Base-by-base conservation (phyloP, 805 yeast genomes). In the Kockiozyma suomiensis region DNA sequence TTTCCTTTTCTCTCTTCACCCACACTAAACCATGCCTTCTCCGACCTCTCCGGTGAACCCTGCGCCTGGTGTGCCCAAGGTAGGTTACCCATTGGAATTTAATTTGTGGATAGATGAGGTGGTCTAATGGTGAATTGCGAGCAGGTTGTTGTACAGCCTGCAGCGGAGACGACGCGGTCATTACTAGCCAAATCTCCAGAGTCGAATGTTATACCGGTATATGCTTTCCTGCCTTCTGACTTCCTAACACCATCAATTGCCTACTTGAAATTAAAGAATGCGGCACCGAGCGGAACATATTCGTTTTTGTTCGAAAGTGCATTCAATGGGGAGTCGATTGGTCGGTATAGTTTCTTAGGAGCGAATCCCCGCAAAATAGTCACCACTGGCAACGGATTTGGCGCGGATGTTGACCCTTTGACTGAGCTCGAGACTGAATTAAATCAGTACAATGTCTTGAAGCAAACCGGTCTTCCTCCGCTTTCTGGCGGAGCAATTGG, bases 401-500 rank as follows among this genome's bases (percentile, higher is more conserved):
- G 81, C 15, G 77, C 79, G 1, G 88, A 87, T 66, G 83, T 83
- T 26, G 99, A 94, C 74, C 99, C 99, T 0, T 79, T 94, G 61
- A 73, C 75, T 1, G 70, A 87, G 2, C 78, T 94, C 64, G 97
- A 94, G 72, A 66, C 82, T 46, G 97, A 93, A 72, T 79, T 94
- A 76, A 74, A 77, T 8, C 74, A 78, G 42, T 82, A 81, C 69
- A 82, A 79, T 56, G 90, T 89, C 70, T 90, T 92, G 1, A 85
- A 82, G 67, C 76, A 90, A 52, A 96, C 96, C 0, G 96, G 96
- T 43, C 77, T 92, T 90, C 75, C 97, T 13, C 83, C 81, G 64
- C 77, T 91, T 59, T 86, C 92, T 68, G 99, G 99, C 59, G 99
- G 99, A 65, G 98, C 98, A 4, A 82, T 93, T 56, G 99, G 99